phyloP scores from a whole-genome alignment of 805 yeast species.

The Jamesozyma hellenica region DNA sequence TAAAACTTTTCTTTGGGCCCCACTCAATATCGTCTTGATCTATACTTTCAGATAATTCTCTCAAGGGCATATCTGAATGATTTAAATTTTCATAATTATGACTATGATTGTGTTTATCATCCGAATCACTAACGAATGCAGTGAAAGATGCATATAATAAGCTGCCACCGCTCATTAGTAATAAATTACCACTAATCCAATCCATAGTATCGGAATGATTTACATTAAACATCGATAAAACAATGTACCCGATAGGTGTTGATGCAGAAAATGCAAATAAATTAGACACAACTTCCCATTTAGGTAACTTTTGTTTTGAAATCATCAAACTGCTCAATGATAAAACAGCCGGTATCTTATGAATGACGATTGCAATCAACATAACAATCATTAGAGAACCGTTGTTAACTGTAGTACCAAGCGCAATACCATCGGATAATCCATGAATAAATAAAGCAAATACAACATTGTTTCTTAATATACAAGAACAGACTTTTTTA shows the following conservation, averaged over 20 bases:
- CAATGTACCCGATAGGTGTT: conserved; percentile 27
- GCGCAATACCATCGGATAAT: conserved; percentile 51
- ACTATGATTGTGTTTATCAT: conserved; percentile 5
- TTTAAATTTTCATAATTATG: background rate
- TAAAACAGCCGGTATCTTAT: conserved; percentile 56
- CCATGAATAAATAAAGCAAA: conserved; percentile 53
- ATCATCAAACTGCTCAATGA: conserved; percentile 44
- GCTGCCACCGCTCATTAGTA: conserved; percentile 30
- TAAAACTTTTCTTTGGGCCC: conserved; percentile 3
- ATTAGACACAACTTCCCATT: conserved; percentile 35
- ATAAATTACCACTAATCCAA: conserved; percentile 25
- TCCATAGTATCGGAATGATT: conserved; percentile 21
- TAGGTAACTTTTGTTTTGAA: conserved; percentile 32
- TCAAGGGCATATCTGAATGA: too few species aligned
- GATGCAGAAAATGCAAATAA: conserved; percentile 31
- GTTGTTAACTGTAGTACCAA: conserved; percentile 43
- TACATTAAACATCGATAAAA: conserved; percentile 20
- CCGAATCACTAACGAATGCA: conserved; percentile 19
- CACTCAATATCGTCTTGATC: conserved; percentile 2
- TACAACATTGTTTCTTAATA: conserved; percentile 40
- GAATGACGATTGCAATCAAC: conserved; percentile 48
- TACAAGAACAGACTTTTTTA: conserved; percentile 19
- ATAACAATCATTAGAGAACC: conserved; percentile 34
- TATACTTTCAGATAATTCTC: background rate
- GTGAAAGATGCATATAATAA: conserved; percentile 28